These are phyloP conservation scores for Aspergillus sclerotialis DNA, from an alignment of 2,329 filamentous ascomycete genomes.

Conservation along the genomic window DNA sequence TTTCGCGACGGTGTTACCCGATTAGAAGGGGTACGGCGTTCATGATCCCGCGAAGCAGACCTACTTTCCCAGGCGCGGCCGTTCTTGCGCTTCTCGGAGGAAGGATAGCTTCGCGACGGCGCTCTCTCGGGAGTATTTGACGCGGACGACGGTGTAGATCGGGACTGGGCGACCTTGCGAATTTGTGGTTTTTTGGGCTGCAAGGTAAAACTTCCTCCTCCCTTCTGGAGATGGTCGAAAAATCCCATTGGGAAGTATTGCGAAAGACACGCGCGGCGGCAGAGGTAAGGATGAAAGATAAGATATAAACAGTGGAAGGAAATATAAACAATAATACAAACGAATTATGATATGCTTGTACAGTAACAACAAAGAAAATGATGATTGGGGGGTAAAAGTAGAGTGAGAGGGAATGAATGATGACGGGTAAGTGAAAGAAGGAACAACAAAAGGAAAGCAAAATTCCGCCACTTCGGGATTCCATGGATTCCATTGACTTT, in stretches of 20 bases:
- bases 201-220: constrained; percentile 35
- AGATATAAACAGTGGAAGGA: constrained; percentile 10
- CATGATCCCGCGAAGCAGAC: constrained; percentile 24
- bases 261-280: constrained; percentile 2
- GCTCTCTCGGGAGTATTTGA: constrained; percentile 16
- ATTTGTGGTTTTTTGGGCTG: constrained; percentile 36
- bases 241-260: constrained; percentile 30
- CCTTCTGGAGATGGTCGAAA: constrained; percentile 40
- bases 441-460: constrained; percentile 2
- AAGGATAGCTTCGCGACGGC: constrained; percentile 10
- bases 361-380: constrained; percentile 5
- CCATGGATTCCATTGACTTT: not conserved
- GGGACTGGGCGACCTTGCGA: constrained; percentile 35
- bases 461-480: constrained; percentile 1
- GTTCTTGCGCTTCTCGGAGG: constrained; percentile 17
- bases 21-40: constrained; percentile 20
- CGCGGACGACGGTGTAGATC: constrained; percentile 22
- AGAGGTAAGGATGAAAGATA: constrained; percentile 1
- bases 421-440: no score
- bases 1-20: constrained; percentile 29
- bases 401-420: constrained; percentile 3
- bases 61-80: constrained; percentile 17
- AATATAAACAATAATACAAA: constrained; percentile 6
- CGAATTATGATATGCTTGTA: constrained; percentile 2
- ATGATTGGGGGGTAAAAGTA: constrained; percentile 4